phyloP scores from a whole-genome alignment of 371 early-diverging fungal species.

The Mucor indicus region DNA sequence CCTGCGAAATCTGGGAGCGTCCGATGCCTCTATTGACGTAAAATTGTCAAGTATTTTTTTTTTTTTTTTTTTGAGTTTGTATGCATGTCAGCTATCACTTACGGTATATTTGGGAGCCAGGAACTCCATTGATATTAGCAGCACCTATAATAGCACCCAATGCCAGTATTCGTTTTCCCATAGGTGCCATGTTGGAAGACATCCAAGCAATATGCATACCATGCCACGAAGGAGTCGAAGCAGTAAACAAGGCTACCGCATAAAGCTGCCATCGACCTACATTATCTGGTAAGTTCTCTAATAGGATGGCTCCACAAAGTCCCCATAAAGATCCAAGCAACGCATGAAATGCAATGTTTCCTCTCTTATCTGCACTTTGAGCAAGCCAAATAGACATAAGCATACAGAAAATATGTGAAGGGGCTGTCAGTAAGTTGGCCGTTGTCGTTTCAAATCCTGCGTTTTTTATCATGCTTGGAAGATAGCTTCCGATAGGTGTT shows the following conservation, averaged over 20 bases:
- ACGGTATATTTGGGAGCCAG: constrained; percentile 27
- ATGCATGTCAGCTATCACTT: constrained; percentile 3
- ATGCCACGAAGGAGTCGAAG: constrained; percentile 40
- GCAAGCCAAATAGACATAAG: constrained; percentile 42
- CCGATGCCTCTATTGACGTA: constrained; percentile 7
- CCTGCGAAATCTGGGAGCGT: constrained; percentile 34
- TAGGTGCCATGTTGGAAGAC: constrained; percentile 22
- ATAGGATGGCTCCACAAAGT: constrained; percentile 33
- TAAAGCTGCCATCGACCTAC: constrained; percentile 39
- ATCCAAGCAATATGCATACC: constrained; percentile 39
- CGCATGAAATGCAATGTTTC: constrained; percentile 46
- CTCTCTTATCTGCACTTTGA: constrained; percentile 35
- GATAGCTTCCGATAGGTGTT: constrained; percentile 43
- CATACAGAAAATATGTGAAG: constrained; percentile 39
- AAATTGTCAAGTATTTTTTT: too few species aligned
- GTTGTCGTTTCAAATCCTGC: constrained; percentile 48
- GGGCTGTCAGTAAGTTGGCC: constrained; percentile 52
- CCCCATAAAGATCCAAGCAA: constrained; percentile 35
- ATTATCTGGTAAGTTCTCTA: constrained; percentile 37
- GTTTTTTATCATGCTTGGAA: constrained; percentile 50
- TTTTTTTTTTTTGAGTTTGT: too few species aligned
- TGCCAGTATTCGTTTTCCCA: constrained; percentile 22
- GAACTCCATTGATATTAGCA: constrained; percentile 24
- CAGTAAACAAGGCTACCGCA: constrained; percentile 9
- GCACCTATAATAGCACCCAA: constrained; percentile 25